Conservation (phyloP, 2,329 filamentous ascomycete genomes). For the Dryadomyces quercus-mongolicae region DNA sequence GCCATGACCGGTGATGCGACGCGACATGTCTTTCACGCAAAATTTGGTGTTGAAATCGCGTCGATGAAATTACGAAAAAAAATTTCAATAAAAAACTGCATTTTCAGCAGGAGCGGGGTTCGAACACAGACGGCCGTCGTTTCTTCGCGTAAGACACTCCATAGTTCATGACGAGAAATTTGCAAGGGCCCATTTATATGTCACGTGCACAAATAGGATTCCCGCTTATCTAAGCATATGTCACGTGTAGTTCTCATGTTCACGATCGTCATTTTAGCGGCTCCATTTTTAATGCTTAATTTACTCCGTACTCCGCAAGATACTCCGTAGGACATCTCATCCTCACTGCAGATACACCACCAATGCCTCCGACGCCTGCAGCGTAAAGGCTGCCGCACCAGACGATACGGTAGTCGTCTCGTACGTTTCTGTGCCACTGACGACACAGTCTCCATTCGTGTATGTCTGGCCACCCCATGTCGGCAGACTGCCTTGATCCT, state of each 20-base stretch:
- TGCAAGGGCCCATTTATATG: too few species aligned
- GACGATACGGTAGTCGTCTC: slow-evolving; percentile 22
- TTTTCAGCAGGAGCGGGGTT: slow-evolving; percentile 9
- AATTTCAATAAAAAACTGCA: slow-evolving; percentile 1
- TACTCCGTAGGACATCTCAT: neutral
- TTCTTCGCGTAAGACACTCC: too few species aligned
- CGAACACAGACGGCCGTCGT: slow-evolving; percentile 8
- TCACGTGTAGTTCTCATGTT: too few species aligned
- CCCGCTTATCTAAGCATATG: too few species aligned
- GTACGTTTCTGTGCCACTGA: slow-evolving; percentile 23
- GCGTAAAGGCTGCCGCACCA: slow-evolving; percentile 20
- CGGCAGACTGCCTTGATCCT: slow-evolving; percentile 20
- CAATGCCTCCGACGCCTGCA: slow-evolving; percentile 34
- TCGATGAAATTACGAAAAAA: neutral
- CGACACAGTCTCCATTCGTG: slow-evolving; percentile 29
- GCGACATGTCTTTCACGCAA: slow-evolving; percentile 2
- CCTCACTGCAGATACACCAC: slow-evolving; percentile 29
- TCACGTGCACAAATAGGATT: too few species aligned
- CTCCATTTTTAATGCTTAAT: too few species aligned
- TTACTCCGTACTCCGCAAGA: too few species aligned
- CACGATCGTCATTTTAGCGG: too few species aligned
- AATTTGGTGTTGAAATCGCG: neutral
- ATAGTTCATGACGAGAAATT: too few species aligned
- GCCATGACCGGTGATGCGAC: slow-evolving; percentile 15
- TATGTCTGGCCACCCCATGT: slow-evolving; percentile 31